Conservation (phyloP, 345 rosid species). For the Citrus sinensis region DNA sequence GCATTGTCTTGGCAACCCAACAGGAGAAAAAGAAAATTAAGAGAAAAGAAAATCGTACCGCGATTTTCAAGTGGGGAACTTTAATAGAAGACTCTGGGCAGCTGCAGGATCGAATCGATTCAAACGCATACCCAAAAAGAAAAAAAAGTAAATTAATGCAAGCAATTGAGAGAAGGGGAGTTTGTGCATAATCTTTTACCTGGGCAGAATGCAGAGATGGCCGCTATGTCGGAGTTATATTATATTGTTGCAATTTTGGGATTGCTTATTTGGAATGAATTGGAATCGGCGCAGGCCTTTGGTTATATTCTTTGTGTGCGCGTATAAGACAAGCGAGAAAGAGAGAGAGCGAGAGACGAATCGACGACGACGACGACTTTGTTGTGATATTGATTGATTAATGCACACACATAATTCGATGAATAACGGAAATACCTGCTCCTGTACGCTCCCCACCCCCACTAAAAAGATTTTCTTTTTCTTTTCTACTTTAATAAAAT, state of each 20-base stretch:
- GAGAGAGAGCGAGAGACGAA: no score
- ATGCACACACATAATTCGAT: no score
- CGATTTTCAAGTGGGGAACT: not conserved
- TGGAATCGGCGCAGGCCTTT: slow-evolving; percentile 13
- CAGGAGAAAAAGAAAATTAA: not conserved
- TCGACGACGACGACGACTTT: no score
- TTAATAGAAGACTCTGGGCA: not conserved
- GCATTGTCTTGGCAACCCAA: not conserved
- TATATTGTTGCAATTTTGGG: not conserved
- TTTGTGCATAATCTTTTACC: no score
- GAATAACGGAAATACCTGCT: not conserved
- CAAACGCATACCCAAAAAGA: not conserved
- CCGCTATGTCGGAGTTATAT: no score
- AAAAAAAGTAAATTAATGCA: not conserved
- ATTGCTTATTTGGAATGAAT: slow-evolving; percentile 17
- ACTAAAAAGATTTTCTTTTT: not conserved
- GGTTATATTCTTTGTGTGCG: no score
- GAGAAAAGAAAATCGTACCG: slow-evolving; percentile 13
- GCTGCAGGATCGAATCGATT: not conserved
- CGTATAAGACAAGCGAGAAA: no score
- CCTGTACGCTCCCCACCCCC: not conserved
- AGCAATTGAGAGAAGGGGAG: not conserved
- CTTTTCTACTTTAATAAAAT: not conserved
- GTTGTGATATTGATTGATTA: no score
- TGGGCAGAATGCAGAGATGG: no score